A percentile compares a stretch with the other conserved stretches of the same genome.
Evolutionary conservation across 2,329 filamentous ascomycete genomes (phyloP).

Genomic region (Aspergillus hortae): DNA sequence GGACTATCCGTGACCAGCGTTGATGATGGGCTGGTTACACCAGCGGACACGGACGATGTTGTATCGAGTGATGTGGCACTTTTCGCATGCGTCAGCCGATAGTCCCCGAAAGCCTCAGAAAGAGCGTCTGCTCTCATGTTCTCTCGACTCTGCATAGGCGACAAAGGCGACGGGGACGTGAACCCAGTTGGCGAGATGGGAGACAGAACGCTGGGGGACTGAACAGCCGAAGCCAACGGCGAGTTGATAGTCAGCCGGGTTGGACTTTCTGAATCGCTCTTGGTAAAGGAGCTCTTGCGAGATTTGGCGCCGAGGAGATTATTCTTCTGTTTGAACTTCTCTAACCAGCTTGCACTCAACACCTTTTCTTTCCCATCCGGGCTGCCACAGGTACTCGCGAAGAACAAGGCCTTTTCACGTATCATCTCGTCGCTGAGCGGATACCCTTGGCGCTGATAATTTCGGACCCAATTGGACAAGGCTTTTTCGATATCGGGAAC

Average conservation of each 20-base stretch:
- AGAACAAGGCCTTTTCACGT: conserved; percentile 76
- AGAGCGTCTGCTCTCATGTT: conserved; percentile 61
- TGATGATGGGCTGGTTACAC: conserved; percentile 69
- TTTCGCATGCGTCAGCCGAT: conserved; percentile 64
- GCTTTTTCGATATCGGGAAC: conserved; percentile 89
- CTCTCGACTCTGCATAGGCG: conserved; percentile 67
- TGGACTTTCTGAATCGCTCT: conserved; percentile 67
- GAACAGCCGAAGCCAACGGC: conserved; percentile 53
- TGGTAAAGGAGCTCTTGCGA: conserved; percentile 48
- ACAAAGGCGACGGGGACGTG: conserved; percentile 66
- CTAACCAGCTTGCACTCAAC: conserved; percentile 75
- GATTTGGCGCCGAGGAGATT: conserved; percentile 54
- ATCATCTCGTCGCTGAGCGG: conserved; percentile 76
- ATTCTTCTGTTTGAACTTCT: conserved; percentile 94
- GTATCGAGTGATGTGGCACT: conserved; percentile 65
- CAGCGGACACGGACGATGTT: conserved; percentile 65
- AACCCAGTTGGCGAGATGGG: conserved; percentile 68
- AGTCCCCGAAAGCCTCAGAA: conserved; percentile 58
- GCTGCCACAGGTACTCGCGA: conserved; percentile 69
- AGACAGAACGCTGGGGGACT: conserved; percentile 65
- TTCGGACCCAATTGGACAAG: conserved; percentile 80
- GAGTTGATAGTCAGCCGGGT: conserved; percentile 56
- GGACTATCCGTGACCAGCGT: conserved; percentile 76
- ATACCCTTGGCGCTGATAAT: conserved; percentile 72
- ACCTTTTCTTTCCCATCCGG: conserved; percentile 69